Evolutionary conservation across 306 rosid genomes (phyloP).

Genomic region (Inga laurina): DNA sequence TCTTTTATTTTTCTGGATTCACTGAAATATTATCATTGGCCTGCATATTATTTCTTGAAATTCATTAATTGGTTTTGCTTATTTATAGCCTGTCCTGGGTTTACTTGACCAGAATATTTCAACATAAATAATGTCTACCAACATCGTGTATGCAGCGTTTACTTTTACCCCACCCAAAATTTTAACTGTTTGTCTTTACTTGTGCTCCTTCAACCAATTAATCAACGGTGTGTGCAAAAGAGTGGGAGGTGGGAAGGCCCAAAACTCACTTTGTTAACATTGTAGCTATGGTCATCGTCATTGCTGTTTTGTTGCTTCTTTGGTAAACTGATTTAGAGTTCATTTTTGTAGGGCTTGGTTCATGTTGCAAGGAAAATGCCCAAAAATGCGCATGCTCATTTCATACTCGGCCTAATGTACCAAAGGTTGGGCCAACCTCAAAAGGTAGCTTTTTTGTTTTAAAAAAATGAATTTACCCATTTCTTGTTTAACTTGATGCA

Average conservation of each 20-base stretch:
- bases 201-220: not conserved
- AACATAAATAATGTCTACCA: not conserved
- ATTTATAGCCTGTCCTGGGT: not conserved
- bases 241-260: conserved; percentile 22
- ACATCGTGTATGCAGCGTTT: not conserved
- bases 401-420: conserved; percentile 91
- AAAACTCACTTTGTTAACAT: not conserved
- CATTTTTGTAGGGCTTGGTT: conserved; percentile 77
- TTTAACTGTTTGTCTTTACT: conserved; percentile 1
- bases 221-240: not conserved
- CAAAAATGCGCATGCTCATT: conserved; percentile 98
- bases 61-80: not conserved
- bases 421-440: conserved; percentile 92
- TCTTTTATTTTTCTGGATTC: not conserved
- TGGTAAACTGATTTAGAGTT: conserved; percentile 22
- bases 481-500: conserved; percentile 1
- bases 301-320: not conserved
- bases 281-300: conserved; percentile 2
- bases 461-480: not conserved
- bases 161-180: not conserved
- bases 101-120: not conserved
- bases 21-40: conserved; percentile 15
- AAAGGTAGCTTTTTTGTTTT: conserved; percentile 48
- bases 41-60: not conserved
- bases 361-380: conserved; percentile 97